Percentiles rank a stretch among this genome's conserved stretches.
Conservation (phyloP, 2,329 filamentous ascomycete species). For the Septoria petroselini region DNA sequence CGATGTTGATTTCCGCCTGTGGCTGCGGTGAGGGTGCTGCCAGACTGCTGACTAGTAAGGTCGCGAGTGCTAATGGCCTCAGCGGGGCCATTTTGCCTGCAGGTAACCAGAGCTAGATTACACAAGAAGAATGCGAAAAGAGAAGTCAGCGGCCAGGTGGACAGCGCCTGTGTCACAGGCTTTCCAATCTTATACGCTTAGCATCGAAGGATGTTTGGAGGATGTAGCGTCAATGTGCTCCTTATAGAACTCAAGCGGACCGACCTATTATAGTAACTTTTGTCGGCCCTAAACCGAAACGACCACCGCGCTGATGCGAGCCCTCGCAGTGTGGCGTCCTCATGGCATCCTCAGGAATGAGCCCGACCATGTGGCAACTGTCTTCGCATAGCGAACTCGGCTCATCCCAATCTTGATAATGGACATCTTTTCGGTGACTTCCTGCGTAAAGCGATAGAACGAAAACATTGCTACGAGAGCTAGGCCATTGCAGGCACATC, state of each 20-base stretch:
- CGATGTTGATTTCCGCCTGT: conserved; percentile 1
- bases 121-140: neutral
- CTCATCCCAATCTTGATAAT: neutral
- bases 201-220: neutral
- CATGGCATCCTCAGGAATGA: neutral
- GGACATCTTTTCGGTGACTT: neutral
- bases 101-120: neutral
- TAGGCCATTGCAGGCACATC: neutral
- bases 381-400: neutral
- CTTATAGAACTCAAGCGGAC: neutral
- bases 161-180: neutral
- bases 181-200: neutral
- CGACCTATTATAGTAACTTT: neutral
- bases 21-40: conserved; percentile 6
- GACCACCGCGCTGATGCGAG: neutral
- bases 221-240: neutral
- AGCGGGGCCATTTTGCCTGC: neutral
- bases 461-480: neutral
- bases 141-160: too few species aligned
- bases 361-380: neutral
- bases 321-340: neutral
- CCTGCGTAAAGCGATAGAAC: neutral
- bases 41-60: conserved; percentile 1
- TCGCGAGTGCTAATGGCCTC: neutral
- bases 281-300: neutral